These are phyloP conservation scores for Solanum hybrid DNA, from an alignment of 305 asterid species.

Conservation along the genomic window DNA sequence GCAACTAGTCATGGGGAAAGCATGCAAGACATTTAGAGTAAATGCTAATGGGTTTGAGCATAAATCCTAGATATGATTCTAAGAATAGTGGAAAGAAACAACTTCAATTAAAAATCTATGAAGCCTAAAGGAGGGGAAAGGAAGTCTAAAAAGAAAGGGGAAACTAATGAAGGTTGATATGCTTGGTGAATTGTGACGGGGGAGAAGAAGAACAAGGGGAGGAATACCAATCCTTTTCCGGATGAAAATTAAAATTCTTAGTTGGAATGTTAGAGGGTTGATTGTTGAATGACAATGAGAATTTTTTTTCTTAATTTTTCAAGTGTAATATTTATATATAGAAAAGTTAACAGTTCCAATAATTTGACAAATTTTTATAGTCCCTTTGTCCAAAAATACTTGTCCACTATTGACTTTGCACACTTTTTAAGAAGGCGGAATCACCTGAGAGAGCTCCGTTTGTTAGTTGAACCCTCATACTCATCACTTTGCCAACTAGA, in stretches of 20 bases:
- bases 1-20: background rate
- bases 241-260: background rate
- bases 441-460: too few species aligned
- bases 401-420: background rate
- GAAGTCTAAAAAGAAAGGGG: background rate
- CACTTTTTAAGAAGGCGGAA: background rate
- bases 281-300: background rate
- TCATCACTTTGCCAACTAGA: too few species aligned
- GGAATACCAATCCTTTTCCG: background rate
- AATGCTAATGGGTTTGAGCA: background rate
- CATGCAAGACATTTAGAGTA: background rate
- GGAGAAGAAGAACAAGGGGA: background rate
- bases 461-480: too few species aligned
- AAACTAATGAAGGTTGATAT: background rate
- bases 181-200: background rate
- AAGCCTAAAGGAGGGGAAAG: background rate
- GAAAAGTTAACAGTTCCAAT: background rate
- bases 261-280: background rate
- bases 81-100: background rate
- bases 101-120: background rate
- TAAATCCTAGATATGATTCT: background rate
- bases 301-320: background rate
- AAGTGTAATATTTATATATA: background rate
- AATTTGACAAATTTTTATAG: background rate
- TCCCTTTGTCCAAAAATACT: background rate